These are phyloP conservation scores for Zymoseptoria pseudotritici DNA, from an alignment of 2,329 filamentous ascomycete genomes.

Conservation along the genomic window DNA sequence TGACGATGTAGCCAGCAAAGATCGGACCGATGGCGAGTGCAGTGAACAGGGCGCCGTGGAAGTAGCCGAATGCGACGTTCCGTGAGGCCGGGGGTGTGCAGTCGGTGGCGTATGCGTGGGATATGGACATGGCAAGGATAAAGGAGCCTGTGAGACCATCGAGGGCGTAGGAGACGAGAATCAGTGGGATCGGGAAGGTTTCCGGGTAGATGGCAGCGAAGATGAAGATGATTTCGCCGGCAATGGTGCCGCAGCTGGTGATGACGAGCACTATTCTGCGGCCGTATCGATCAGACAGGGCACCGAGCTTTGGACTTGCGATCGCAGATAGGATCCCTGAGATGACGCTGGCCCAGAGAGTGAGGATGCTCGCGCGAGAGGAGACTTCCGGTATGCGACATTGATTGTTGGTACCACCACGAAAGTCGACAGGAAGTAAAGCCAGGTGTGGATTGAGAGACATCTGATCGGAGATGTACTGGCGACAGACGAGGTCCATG, in stretches of 20 bases:
- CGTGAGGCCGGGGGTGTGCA: conserved; percentile 74
- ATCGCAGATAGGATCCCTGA: conserved; percentile 73
- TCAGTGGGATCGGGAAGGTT: conserved; percentile 64
- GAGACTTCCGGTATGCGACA: conserved; percentile 76
- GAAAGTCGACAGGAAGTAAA: conserved; percentile 58
- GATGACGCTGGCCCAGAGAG: conserved; percentile 65
- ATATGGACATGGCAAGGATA: conserved; percentile 69
- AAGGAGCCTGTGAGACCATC: conserved; percentile 88
- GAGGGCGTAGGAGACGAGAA: conserved; percentile 67
- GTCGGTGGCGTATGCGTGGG: conserved; percentile 82
- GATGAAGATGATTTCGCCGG: conserved; percentile 69
- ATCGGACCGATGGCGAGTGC: conserved; percentile 86
- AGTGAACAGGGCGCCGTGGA: conserved; percentile 80
- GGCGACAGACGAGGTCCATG: conserved; percentile 71
- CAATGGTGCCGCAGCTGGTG: conserved; percentile 65
- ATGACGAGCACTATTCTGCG: conserved; percentile 67
- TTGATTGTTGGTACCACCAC: conserved; percentile 61
- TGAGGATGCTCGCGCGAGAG: conserved; percentile 67
- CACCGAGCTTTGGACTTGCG: conserved; percentile 72
- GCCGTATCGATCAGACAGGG: conserved; percentile 80
- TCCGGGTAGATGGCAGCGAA: conserved; percentile 69
- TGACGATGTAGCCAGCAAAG: conserved; percentile 70
- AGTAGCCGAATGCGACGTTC: conserved; percentile 77
- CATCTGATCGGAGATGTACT: conserved; percentile 67
- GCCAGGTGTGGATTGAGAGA: conserved; percentile 51